A percentile compares a stretch with the other conserved stretches of the same genome.
phyloP scores from a whole-genome alignment of 768 basidiomycete genomes.

The Trametes sanguinea region DNA sequence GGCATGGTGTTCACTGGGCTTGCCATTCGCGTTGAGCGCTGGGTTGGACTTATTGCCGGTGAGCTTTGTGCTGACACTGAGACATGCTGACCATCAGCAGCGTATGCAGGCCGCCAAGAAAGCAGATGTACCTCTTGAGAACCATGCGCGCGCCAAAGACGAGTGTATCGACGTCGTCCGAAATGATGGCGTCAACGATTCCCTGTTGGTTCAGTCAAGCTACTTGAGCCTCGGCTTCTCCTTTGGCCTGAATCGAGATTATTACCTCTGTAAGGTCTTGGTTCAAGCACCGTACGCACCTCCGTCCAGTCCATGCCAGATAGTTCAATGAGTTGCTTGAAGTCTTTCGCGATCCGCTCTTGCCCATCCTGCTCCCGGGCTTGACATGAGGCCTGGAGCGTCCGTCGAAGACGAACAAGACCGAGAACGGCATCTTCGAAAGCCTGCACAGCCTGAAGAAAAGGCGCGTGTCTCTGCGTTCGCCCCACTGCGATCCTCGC shows the following conservation, averaged over 20 bases:
- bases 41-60: conserved; percentile 32
- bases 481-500: conserved; percentile 32
- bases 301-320: conserved; percentile 36
- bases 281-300: too few species aligned
- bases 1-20: conserved; percentile 27
- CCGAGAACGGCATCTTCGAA: conserved; percentile 40
- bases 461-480: too few species aligned
- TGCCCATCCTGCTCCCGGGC: conserved; percentile 36
- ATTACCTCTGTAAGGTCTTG: too few species aligned
- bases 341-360: conserved; percentile 25
- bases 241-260: too few species aligned
- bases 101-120: not conserved
- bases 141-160: conserved; percentile 48
- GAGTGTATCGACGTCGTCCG: conserved; percentile 50
- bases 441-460: conserved; percentile 30
- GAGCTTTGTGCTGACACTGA: conserved; percentile 25
- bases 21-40: conserved; percentile 29
- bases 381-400: conserved; percentile 43
- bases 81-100: too few species aligned
- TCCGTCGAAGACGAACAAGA: conserved; percentile 52
- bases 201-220: conserved; percentile 42
- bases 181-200: conserved; percentile 47
- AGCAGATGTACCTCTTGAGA: conserved; percentile 40
- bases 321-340: conserved; percentile 28
- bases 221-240: conserved; percentile 54